phyloP scores from a whole-genome alignment of 2,329 filamentous ascomycete species.

The Phialocephala sp. region DNA sequence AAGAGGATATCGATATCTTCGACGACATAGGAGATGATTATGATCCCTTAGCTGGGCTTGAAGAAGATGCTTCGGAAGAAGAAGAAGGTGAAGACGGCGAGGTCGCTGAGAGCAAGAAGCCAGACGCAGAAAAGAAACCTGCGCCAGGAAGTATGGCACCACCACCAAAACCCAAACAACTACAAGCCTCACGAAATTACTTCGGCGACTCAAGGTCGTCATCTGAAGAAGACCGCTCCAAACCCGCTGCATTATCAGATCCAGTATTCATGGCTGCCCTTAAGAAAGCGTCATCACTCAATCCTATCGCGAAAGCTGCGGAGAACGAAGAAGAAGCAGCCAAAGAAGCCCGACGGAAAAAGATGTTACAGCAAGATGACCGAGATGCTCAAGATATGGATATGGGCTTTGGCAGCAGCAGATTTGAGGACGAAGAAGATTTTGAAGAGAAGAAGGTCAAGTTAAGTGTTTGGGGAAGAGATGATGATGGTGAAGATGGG shows the following conservation, averaged over 20 bases:
- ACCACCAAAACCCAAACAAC: constrained; percentile 48
- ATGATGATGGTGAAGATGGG: constrained; percentile 50
- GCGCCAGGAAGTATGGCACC: constrained; percentile 49
- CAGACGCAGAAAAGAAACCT: constrained; percentile 20
- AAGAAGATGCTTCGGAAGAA: constrained; percentile 46
- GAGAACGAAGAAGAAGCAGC: constrained; percentile 55
- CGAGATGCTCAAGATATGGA: constrained; percentile 92
- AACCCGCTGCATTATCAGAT: constrained; percentile 66
- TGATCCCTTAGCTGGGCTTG: constrained; percentile 67
- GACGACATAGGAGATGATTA: constrained; percentile 71
- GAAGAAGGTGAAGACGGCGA: constrained; percentile 43
- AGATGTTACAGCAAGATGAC: constrained; percentile 74
- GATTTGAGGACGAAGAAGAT: constrained; percentile 88
- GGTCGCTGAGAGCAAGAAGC: constrained; percentile 1
- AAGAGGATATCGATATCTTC: constrained; percentile 69
- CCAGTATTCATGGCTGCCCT: constrained; percentile 83
- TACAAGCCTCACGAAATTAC: constrained; percentile 59
- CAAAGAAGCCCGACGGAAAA: constrained; percentile 71
- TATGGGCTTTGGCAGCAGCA: constrained; percentile 88
- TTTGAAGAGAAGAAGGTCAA: constrained; percentile 71
- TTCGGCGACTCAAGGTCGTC: constrained; percentile 63
- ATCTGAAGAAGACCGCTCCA: constrained; percentile 42
- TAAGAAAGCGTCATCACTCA: constrained; percentile 77
- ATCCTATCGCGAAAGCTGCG: constrained; percentile 50
- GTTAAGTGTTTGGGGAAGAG: constrained; percentile 68